Percentiles rank a stretch among this genome's conserved stretches.
These are phyloP conservation scores for Kurtzmaniella quercitrusa DNA, from an alignment of 1,139 yeast species.

Conservation along the genomic window DNA sequence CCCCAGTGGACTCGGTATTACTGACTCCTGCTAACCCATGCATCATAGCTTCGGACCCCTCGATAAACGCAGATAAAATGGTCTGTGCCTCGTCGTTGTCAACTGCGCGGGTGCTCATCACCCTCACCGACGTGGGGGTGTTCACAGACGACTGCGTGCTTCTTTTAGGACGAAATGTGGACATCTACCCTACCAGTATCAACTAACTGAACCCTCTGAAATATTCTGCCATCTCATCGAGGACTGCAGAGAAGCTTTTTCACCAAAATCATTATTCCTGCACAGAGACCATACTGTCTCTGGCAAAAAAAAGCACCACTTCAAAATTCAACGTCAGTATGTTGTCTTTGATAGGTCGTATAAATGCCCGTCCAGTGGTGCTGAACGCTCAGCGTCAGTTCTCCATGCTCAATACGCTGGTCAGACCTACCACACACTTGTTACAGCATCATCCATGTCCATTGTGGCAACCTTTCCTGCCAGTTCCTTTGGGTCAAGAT, in stretches of 20 bases:
- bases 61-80: slow-evolving; percentile 43
- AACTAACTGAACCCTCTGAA: background rate
- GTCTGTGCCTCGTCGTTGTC: slow-evolving; percentile 41
- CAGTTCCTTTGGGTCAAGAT: slow-evolving; percentile 15
- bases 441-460: slow-evolving; percentile 1
- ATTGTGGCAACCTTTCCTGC: background rate
- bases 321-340: background rate
- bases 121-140: slow-evolving; percentile 44
- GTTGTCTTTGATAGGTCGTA: background rate
- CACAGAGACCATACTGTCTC: background rate
- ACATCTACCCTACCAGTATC: slow-evolving; percentile 14
- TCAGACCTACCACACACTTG: slow-evolving; percentile 2
- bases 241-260: background rate
- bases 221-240: background rate
- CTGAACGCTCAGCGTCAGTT: slow-evolving; percentile 5
- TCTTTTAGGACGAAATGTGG: slow-evolving; percentile 34
- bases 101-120: slow-evolving; percentile 24
- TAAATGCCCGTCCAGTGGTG: background rate
- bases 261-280: background rate
- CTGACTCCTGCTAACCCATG: slow-evolving; percentile 16
- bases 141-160: slow-evolving; percentile 43
- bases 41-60: slow-evolving; percentile 28
- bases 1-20: slow-evolving; percentile 6
- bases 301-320: too few species aligned
- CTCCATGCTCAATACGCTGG: slow-evolving; percentile 7